phyloP scores from a whole-genome alignment of 192 early-diverging fungal genomes.

The Entomortierella parvispora region DNA sequence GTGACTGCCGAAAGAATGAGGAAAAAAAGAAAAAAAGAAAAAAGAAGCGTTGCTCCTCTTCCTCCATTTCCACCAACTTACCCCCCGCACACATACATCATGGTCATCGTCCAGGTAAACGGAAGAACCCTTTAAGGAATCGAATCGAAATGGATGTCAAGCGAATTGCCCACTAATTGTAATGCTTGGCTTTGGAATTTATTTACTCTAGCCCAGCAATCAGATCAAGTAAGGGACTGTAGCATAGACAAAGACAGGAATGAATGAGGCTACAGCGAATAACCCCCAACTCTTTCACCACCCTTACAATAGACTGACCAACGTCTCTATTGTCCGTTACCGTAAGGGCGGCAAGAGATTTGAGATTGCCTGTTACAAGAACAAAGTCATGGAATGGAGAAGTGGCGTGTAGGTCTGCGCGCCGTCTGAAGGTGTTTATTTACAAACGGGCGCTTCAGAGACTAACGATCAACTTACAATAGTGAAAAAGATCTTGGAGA shows the following conservation, averaged over 20 bases:
- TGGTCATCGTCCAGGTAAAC: slow-evolving; percentile 38
- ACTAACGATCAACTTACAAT: slow-evolving; percentile 2
- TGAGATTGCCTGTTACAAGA: slow-evolving; percentile 99
- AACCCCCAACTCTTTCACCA: too few relatives aligned
- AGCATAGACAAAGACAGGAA: neutral
- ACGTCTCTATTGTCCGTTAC: slow-evolving; percentile 95
- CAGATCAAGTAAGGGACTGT: slow-evolving; percentile 57
- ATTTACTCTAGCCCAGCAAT: slow-evolving; percentile 51
- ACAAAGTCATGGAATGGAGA: slow-evolving; percentile 97
- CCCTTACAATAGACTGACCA: slow-evolving; percentile 89
- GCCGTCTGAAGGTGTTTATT: neutral
- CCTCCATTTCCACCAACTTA: neutral
- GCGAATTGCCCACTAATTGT: too few relatives aligned
- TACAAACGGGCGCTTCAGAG: neutral
- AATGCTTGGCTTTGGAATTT: too few relatives aligned
- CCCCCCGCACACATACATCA: slow-evolving; percentile 8
- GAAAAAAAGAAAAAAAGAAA: slow-evolving; percentile 1
- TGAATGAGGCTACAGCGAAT: too few relatives aligned
- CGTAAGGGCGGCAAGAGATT: slow-evolving; percentile 98
- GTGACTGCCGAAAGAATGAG: neutral
- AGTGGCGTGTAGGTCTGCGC: slow-evolving; percentile 77
- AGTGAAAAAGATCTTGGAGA: slow-evolving; percentile 97
- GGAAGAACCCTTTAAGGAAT: too few relatives aligned
- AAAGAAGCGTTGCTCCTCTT: neutral
- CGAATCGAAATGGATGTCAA: too few relatives aligned